Evolutionary conservation across 2,329 filamentous ascomycete species (phyloP).

Genomic region (Beauveria sp.): DNA sequence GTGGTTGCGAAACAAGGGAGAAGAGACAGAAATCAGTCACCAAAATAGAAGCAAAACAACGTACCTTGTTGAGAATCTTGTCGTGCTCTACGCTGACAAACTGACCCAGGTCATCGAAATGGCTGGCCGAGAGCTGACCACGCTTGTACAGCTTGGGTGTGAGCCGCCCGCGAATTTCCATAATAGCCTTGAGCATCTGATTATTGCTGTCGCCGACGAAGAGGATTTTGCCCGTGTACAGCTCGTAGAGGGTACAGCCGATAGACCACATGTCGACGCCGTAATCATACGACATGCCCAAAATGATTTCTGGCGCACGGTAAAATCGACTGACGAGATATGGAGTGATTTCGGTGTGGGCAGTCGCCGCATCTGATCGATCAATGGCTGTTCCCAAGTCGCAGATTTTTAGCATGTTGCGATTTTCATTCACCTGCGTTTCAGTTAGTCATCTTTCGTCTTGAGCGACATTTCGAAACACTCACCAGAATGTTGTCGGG

Average conservation of each 20-base stretch:
- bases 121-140: conserved; percentile 64
- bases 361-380: conserved; percentile 65
- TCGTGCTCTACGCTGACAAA: conserved; percentile 83
- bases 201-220: conserved; percentile 96
- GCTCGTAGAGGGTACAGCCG: conserved; percentile 91
- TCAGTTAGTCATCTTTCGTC: conserved; percentile 18
- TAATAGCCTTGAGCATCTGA: conserved; percentile 93
- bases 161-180: conserved; percentile 91
- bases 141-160: conserved; percentile 82
- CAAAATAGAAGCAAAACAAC: conserved; percentile 21
- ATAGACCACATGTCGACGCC: conserved; percentile 97
- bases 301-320: conserved; percentile 90
- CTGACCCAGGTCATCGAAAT: conserved; percentile 79
- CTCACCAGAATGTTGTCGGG: conserved; percentile 89
- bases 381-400: conserved; percentile 96
- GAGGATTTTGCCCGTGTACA: conserved; percentile 95
- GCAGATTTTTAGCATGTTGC: conserved; percentile 85
- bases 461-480: not conserved
- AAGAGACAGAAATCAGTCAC: not conserved
- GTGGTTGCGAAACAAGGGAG: conserved; percentile 2
- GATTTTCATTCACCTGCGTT: conserved; percentile 63
- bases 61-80: conserved; percentile 75
- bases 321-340: conserved; percentile 98
- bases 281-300: conserved; percentile 94
- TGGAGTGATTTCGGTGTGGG: conserved; percentile 76